Conservation (phyloP, 192 early-diverging fungal genomes). For the Glomus cerebriforme region DNA sequence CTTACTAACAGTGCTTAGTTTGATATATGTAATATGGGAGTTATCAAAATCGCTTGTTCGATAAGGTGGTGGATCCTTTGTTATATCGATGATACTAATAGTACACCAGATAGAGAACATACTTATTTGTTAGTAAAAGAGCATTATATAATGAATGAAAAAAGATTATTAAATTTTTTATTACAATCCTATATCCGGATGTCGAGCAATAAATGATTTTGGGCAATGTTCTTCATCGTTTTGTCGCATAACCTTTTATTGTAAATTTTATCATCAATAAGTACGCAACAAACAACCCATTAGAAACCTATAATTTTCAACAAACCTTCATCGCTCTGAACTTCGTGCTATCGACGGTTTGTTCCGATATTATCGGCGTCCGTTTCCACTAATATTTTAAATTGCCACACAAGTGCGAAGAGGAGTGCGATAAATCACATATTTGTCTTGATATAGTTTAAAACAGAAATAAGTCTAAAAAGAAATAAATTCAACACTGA, state of each 20-base stretch:
- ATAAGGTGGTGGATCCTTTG: slow-evolving; percentile 54
- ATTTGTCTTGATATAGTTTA: neutral
- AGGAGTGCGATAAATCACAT: neutral
- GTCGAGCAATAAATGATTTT: slow-evolving; percentile 48
- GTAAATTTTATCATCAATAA: too few species aligned
- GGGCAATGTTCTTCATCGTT: slow-evolving; percentile 56
- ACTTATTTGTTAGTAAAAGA: neutral
- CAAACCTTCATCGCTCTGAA: slow-evolving; percentile 60
- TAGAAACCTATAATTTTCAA: neutral
- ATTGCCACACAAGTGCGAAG: neutral
- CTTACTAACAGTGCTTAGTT: slow-evolving; percentile 53
- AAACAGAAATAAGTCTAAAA: neutral
- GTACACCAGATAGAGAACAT: neutral
- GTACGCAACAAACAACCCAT: too few species aligned
- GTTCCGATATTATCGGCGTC: slow-evolving; percentile 47
- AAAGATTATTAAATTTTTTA: neutral
- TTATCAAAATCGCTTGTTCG: slow-evolving; percentile 55
- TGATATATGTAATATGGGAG: slow-evolving; percentile 52
- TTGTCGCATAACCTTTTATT: slow-evolving; percentile 50
- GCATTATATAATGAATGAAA: neutral
- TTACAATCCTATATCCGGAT: slow-evolving; percentile 47
- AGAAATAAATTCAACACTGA: neutral
- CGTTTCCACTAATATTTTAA: slow-evolving; percentile 47
- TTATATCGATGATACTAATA: slow-evolving; percentile 55
- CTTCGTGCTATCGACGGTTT: slow-evolving; percentile 38